Conservation (phyloP, 1,284 basidiomycete species). For the Cerioporus squamosus region DNA sequence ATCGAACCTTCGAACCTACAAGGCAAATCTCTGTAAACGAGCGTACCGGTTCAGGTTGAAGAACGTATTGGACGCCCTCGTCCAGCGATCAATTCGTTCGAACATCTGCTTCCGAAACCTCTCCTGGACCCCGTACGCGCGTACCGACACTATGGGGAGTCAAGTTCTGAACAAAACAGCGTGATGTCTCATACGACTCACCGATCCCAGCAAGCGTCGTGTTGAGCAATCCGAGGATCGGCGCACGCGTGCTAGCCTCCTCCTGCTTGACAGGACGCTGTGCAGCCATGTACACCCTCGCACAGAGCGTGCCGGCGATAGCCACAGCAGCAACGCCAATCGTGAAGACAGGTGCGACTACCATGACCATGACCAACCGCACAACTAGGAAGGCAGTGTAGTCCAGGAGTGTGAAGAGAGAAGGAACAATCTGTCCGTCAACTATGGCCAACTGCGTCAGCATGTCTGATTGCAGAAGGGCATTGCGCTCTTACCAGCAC, state of each 20-base stretch:
- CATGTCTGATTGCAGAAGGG: not conserved
- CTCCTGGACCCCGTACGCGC: slow-evolving; percentile 55
- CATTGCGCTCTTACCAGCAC: slow-evolving; percentile 29
- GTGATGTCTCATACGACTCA: slow-evolving; percentile 32
- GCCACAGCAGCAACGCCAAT: slow-evolving; percentile 43
- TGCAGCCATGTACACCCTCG: slow-evolving; percentile 64
- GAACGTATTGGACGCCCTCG: slow-evolving; percentile 46
- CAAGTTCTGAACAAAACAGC: not conserved
- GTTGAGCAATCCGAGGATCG: slow-evolving; percentile 69
- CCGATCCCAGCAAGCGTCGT: slow-evolving; percentile 68
- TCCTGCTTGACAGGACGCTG: slow-evolving; percentile 77
- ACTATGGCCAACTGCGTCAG: slow-evolving; percentile 11
- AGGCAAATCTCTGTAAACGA: not conserved
- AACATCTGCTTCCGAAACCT: slow-evolving; percentile 46
- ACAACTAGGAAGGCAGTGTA: slow-evolving; percentile 36
- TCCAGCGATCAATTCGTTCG: slow-evolving; percentile 49
- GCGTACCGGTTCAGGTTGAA: slow-evolving; percentile 54
- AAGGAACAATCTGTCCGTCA: slow-evolving; percentile 30
- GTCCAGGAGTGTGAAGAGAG: slow-evolving; percentile 28
- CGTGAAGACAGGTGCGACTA: slow-evolving; percentile 46
- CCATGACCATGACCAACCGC: slow-evolving; percentile 45
- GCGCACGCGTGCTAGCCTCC: slow-evolving; percentile 66
- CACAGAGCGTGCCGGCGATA: slow-evolving; percentile 47
- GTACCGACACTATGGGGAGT: slow-evolving; percentile 51
- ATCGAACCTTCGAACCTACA: not conserved